Evolutionary conservation across 1,139 yeast genomes (phyloP).

Genomic region (Pichiaceae sp.): DNA sequence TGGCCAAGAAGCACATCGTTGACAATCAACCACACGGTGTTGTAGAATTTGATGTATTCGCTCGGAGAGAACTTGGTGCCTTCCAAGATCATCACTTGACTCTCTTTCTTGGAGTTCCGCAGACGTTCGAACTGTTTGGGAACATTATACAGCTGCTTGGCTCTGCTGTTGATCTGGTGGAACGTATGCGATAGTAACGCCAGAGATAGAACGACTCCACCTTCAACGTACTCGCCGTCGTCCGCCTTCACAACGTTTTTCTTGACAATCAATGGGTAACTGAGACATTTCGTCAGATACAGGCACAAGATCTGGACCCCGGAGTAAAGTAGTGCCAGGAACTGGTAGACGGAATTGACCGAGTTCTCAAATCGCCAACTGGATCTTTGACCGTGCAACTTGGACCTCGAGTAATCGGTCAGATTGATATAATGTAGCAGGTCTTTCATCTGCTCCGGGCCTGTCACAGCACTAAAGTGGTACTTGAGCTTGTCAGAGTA

Average conservation of each 20-base stretch:
- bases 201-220: constrained; percentile 5
- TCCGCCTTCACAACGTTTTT: background rate
- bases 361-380: background rate
- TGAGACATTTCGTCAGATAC: background rate
- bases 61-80: constrained; percentile 34
- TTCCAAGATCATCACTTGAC: constrained; percentile 23
- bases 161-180: constrained; percentile 70
- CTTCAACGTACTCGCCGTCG: background rate
- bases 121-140: constrained; percentile 73
- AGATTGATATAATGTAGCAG: constrained; percentile 20
- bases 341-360: background rate
- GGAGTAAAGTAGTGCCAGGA: constrained; percentile 5
- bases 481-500: constrained; percentile 22
- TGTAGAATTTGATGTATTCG: constrained; percentile 83
- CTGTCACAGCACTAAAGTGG: constrained; percentile 13
- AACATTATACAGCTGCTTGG: constrained; percentile 69
- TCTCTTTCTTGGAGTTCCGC: constrained; percentile 21
- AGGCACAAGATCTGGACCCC: constrained; percentile 7
- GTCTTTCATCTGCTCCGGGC: constrained; percentile 14
- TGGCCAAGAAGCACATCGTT: constrained; percentile 78
- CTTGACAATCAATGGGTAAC: background rate
- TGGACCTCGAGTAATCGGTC: constrained; percentile 19
- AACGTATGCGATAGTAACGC: constrained; percentile 29
- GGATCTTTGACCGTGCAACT: constrained; percentile 8
- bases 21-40: constrained; percentile 77